Evolutionary conservation across 805 yeast genomes (phyloP), one percentile per base, ranked within the genome.

Genomic region (Monosporozyma unispora): DNA sequence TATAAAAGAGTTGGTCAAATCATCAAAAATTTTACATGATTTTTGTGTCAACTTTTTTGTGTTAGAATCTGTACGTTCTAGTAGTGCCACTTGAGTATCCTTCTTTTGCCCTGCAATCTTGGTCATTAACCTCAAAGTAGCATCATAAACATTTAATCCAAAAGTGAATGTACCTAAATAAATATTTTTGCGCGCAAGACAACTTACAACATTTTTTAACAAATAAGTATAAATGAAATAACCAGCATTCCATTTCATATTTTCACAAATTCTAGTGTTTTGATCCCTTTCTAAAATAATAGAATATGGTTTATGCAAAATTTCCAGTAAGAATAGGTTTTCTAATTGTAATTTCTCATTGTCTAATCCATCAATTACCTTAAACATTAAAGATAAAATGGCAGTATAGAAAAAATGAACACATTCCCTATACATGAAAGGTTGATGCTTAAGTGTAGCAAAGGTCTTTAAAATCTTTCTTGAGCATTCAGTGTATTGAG

Each of bases 171-270:
- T 14, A 11, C 41, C 21, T 2, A 48, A 46, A 23, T 44, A 45
- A 5, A 9, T 19, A 43, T 45, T 52, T 3, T 41, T 45, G 5
- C 47, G 37, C n/a, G 56, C 50, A 42, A 52, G 55, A 16, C 51
- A 48, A 21, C 48, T 22, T 3, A 61, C 42, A 4, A 53, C 40
- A 27, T 51, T 43, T n/a, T 51, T 49, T 38, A 62, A 44, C 3
- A 60, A 39, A 33, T 52, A 56, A 4, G 63, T 54, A 49, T 48
- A 58, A 18, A 58, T 48, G 18, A 61, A 58, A 16, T 58, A 42
- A 12, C 56, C 54, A 2, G 54, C 52, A 31, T 57, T 59, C 63
- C 65, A 63, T 50, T 62, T 60, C 31, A 60, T 51, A 45, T 54
- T 59, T 25, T 57, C 60, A 41, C 53, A 46, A 14, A 54, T 46